Evolutionary conservation across 176 grass and related monocot genomes (phyloP), one percentile per base, ranked within the genome.

Genomic region (barley (Hordeum vulgare)): DNA sequence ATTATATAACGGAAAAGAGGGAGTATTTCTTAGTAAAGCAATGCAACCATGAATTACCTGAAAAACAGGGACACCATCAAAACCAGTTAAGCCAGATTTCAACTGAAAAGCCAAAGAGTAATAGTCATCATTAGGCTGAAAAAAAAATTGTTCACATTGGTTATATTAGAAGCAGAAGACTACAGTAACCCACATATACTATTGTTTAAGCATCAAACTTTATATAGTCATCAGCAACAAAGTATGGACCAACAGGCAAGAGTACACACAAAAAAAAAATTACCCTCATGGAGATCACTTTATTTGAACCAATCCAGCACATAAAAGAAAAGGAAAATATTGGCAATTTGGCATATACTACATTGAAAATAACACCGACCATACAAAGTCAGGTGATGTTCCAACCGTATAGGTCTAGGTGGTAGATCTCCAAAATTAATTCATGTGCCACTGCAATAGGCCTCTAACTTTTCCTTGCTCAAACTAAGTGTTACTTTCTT

Each of bases 41-140:
- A 82, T 36, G 2, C 15, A 63, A 81, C 62, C 17, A 66, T 56
- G 20, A 61, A 75, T 44, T 87, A 98, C 96, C 96, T 98, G 96
- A 73, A 98, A 98, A 84, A 98, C 90, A 70, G 96, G 96, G 83
- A 98, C 96, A 59, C 96, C 96, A 83, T 98, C 96, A 85, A 98
- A 98, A 83, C 86, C 93, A 90, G 76, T 98, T 78, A 88, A 83
- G 24, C 85, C 79, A 61, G 90, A 90, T 88, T 90, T 95, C 57
- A 98, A 88, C 96, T 98, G 93, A 71, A 91, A 95, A 89, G 44
- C 24, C 24, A 80, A 89, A 74, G 15, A 61, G 49, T 8, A 59
- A 26, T 75, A 85, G 3, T 69, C 27, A 41, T 72, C 51, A 70
- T 17, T 75, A 25, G 56, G 51, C 5, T 59, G 45, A 81, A 81